Percentiles rank a stretch among this genome's conserved stretches.
Evolutionary conservation across 108 stramenopile genomes (phyloP).

Genomic region (Skeletonema costatum): DNA sequence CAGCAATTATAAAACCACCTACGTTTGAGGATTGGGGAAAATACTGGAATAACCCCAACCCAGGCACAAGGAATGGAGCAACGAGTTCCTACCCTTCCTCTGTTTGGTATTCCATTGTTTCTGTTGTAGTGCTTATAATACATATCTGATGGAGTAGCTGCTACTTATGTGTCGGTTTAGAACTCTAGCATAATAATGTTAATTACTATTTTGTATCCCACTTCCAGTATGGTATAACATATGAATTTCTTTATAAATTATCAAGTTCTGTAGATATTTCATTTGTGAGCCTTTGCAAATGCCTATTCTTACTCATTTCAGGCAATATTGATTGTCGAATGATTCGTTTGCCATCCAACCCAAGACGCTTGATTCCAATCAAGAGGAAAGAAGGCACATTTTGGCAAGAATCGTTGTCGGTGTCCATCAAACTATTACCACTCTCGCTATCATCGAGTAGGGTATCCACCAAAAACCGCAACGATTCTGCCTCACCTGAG

Average conservation of each 20-base stretch:
- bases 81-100: not conserved
- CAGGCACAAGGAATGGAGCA: not conserved
- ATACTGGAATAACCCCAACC: not conserved
- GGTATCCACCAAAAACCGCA: slow-evolving; percentile 75
- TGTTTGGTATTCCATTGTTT: not conserved
- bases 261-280: slow-evolving; percentile 74
- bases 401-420: not conserved
- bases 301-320: slow-evolving; percentile 83
- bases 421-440: not conserved
- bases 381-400: slow-evolving; percentile 54
- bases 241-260: slow-evolving; percentile 9
- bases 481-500: slow-evolving; percentile 49
- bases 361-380: slow-evolving; percentile 40
- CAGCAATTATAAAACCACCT: slow-evolving; percentile 33
- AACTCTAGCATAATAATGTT: not conserved
- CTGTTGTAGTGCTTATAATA: not conserved
- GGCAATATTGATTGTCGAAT: slow-evolving; percentile 62
- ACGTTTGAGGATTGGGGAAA: slow-evolving; percentile 22
- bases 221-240: not conserved
- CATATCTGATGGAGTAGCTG: not conserved
- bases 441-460: slow-evolving; percentile 36
- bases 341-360: slow-evolving; percentile 55
- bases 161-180: not conserved
- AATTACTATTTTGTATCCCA: not conserved
- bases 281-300: slow-evolving; percentile 79